Evolutionary conservation across 2,329 filamentous ascomycete species (phyloP), one percentile per base, ranked within the genome.

Genomic region (Diaporthe citriasiana): DNA sequence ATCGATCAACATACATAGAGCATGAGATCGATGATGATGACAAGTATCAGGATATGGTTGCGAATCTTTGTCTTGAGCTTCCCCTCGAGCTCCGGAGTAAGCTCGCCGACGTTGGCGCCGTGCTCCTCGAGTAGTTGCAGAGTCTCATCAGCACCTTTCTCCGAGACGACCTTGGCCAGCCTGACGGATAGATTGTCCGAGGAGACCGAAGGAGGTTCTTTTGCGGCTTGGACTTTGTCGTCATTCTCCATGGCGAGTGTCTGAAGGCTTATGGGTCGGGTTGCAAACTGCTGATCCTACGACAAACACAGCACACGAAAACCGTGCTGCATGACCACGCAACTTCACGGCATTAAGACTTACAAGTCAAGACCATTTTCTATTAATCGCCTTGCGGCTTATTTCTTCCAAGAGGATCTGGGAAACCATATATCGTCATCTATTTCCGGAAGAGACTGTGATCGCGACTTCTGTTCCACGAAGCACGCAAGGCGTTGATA

Each of bases 21-120:
- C 73, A 83, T 79, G 8, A 84, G 71, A 69, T 84, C 83, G 66
- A 83, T 82, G 0, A 79, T 76, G 1, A 78, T 79, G 27, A 84
- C 56, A 7, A 84, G 73, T 0, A 77, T 68, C 77, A 84, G 80
- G 4, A 84, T 73, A 27, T 79, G 77, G 0, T 79, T 70, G 42
- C 83, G 83, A 1, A 84, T 77, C 76, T 84, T 84, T 45, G 78
- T 74, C 40, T 77, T 63, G 17, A 71, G 45, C 35, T 77, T 80
- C 55, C 79, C 79, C 72, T 82, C 82, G 38, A 76, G 75, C 69
- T 84, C 79, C 0, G 81, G 77, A 0, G 81, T 81, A 25, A 84
- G 65, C n/a, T 78, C 77, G 3, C 77, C 79, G 30, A 83, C 77
- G 1, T 79, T 73, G 56, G 80, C 75, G 3, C 80, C 82, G 76